phyloP scores from a whole-genome alignment of 2,329 filamentous ascomycete species.

The Colletotrichum sp. region DNA sequence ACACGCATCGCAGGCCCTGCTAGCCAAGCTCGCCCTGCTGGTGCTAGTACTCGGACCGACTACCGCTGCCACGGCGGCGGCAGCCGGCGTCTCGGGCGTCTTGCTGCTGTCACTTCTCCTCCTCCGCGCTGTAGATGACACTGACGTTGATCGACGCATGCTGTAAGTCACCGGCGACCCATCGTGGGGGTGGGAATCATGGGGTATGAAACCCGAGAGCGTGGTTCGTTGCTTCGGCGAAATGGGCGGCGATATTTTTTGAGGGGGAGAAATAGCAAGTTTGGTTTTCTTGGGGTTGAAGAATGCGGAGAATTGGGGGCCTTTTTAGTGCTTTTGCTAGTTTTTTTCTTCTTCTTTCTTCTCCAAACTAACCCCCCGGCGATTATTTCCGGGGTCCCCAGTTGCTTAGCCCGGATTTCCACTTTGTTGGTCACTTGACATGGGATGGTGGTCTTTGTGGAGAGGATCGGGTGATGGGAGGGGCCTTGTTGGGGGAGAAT shows the following conservation, averaged over 20 bases:
- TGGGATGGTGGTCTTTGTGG: not conserved
- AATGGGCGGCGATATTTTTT: not conserved
- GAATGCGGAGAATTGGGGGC: slow-evolving; percentile 15
- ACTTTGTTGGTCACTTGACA: not conserved
- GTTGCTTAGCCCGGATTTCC: not conserved
- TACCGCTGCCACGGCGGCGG: not conserved
- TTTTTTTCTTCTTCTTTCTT: not conserved
- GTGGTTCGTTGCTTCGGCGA: not conserved
- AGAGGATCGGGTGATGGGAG: not conserved
- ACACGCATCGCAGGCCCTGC: slow-evolving; percentile 29
- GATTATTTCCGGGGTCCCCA: slow-evolving; percentile 4
- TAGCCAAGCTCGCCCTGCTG: slow-evolving; percentile 16
- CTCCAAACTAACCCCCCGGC: not conserved
- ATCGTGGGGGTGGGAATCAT: not conserved
- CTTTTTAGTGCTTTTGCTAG: not conserved
- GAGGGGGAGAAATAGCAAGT: slow-evolving; percentile 5
- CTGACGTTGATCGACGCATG: slow-evolving; percentile 8
- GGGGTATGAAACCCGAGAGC: not conserved
- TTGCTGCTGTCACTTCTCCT: not conserved
- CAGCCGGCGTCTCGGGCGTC: not conserved
- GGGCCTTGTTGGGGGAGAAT: not conserved
- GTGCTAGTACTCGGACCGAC: not conserved
- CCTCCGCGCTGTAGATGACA: not conserved
- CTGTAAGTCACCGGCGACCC: not conserved
- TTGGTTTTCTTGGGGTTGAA: not conserved